Conservation (phyloP, 352 stramenopile genomes). For the Pythium utonaiense region DNA sequence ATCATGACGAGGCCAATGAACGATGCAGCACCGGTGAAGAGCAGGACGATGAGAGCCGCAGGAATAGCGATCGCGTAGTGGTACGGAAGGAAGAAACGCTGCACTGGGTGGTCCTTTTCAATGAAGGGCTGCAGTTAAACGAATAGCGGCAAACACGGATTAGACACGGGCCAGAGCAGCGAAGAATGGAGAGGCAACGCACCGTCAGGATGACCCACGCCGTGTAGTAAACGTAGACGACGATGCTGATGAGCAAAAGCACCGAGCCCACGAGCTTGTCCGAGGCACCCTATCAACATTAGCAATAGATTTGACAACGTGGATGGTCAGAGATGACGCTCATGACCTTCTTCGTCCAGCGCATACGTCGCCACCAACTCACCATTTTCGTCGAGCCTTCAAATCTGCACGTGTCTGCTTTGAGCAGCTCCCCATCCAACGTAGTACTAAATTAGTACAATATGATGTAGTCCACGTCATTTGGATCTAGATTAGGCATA, state of each 20-base stretch:
- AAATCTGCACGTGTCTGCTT: neutral
- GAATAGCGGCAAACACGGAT: neutral
- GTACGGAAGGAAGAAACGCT: constrained; percentile 85
- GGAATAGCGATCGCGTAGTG: constrained; percentile 89
- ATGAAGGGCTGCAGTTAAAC: constrained; percentile 72
- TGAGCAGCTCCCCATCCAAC: neutral
- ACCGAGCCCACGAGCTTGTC: constrained; percentile 79
- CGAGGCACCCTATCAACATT: constrained; percentile 41
- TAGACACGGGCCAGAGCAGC: neutral
- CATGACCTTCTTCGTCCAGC: neutral
- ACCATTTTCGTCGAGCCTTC: constrained; percentile 6
- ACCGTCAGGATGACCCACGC: constrained; percentile 90
- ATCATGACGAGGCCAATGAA: constrained; percentile 91
- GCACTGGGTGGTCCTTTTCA: constrained; percentile 69
- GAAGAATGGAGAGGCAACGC: constrained; percentile 4
- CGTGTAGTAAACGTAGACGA: constrained; percentile 91
- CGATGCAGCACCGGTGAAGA: constrained; percentile 78
- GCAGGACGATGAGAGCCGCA: constrained; percentile 76
- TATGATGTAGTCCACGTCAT: neutral
- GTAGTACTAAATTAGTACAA: neutral
- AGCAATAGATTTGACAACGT: neutral
- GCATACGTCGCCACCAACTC: neutral
- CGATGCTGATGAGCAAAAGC: constrained; percentile 74
- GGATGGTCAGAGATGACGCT: neutral
- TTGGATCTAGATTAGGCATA: neutral